These are phyloP conservation scores for Tubosaeta sp. DNA, from an alignment of 768 basidiomycete genomes.

Conservation along the genomic window DNA sequence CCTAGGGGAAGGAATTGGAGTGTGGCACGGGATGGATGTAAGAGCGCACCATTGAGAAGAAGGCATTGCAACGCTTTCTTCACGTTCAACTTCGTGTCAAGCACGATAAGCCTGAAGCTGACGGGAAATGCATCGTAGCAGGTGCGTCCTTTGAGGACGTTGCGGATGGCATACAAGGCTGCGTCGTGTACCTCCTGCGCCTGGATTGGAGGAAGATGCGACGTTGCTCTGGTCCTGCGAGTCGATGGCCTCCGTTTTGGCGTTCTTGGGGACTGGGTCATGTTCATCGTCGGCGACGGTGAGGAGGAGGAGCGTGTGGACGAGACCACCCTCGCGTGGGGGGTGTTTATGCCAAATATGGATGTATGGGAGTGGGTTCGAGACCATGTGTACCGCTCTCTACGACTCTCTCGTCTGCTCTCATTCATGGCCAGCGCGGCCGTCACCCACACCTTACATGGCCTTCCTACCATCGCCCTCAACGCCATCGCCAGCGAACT, in stretches of 20 bases:
- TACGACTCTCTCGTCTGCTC: not conserved
- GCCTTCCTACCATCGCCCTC: slow-evolving; percentile 5
- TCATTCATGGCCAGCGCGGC: slow-evolving; percentile 7
- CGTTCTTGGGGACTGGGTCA: slow-evolving; percentile 45
- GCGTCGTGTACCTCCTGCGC: slow-evolving; percentile 62
- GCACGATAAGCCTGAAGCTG: slow-evolving; percentile 92
- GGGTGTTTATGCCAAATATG: slow-evolving; percentile 15
- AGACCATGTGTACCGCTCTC: slow-evolving; percentile 2
- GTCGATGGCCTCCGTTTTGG: slow-evolving; percentile 55
- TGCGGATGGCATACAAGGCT: slow-evolving; percentile 66
- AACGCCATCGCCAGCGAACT: slow-evolving; percentile 3
- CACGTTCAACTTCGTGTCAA: slow-evolving; percentile 93
- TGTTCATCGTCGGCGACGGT: slow-evolving; percentile 33
- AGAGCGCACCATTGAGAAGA: slow-evolving; percentile 61
- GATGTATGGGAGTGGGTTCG: slow-evolving; percentile 11
- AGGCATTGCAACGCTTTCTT: slow-evolving; percentile 92
- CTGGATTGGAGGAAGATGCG: slow-evolving; percentile 52
- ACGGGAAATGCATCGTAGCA: slow-evolving; percentile 98
- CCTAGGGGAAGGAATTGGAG: slow-evolving; percentile 42
- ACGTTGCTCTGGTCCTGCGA: slow-evolving; percentile 49
- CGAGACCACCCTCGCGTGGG: slow-evolving; percentile 9
- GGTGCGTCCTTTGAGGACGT: slow-evolving; percentile 78
- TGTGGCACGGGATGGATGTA: not conserved
- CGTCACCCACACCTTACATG: slow-evolving; percentile 1
- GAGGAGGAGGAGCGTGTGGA: not conserved